Base-by-base conservation (phyloP, 192 early-diverging fungal genomes). In the Irineochytrium annulatum region DNA sequence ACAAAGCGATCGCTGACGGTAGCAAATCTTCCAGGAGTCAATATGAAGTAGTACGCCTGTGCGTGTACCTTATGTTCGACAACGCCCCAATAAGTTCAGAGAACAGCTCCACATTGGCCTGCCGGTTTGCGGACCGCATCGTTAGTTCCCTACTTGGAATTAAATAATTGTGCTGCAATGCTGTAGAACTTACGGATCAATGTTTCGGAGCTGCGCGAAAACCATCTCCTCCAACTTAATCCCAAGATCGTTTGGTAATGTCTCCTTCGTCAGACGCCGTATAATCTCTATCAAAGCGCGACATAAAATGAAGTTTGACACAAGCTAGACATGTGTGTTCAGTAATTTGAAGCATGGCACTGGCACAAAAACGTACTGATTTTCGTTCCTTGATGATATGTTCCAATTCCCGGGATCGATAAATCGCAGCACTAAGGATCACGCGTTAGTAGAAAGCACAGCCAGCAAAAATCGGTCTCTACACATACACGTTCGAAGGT, bases 1-100 rank as follows among this genome's bases (percentile, higher is more conserved):
- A 93, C 89, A 57, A 98, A 98, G 34, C 92, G 81, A 64, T 95
- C 95, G 46, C 88, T 91, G 58, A 99, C 93, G 6, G 92, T 90
- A 3, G 87, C 83, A 68, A 99, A 99, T 35, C 78, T 73, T 17
- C 0, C 11, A 1, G 32, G 2, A 55, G 34, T 1, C 37, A 41
- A 41, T 8, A 24, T 65, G n/a, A 65, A n/a, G 17, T n/a, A 29
- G 24, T 49, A 6, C 24, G 46, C 6, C 8, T 8, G 6, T 49
- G 11, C 27, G 11, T 45, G 16, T 33, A 78, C 73, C 91, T 73
- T 44, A 95, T 87, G 39, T 83, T 85, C 0, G 95, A 97, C 20
- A 99, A 73, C 20, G 85, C 77, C 3, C 97, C 97, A 69, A 95
- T 90, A n/a, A 99, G 80, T 63, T 91, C 87, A 2, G 92, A 88